Conservation (phyloP, 2,329 filamentous ascomycete genomes). For the Mycogone perniciosa region DNA sequence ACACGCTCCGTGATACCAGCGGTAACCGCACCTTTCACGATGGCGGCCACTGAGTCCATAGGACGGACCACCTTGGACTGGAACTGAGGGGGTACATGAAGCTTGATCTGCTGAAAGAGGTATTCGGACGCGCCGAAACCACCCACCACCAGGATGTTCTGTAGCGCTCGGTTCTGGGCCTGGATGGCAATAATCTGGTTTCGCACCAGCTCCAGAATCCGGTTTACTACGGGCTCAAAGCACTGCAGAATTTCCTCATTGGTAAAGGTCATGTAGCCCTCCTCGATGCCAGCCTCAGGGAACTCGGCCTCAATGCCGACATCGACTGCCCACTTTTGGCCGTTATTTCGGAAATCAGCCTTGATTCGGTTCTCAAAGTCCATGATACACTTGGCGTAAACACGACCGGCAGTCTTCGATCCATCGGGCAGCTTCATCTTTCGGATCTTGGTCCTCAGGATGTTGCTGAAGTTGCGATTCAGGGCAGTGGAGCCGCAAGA, state of each 20-base stretch:
- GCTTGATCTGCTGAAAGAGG: conserved; percentile 98
- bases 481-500: conserved; percentile 97
- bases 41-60: conserved; percentile 98
- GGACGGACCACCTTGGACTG: conserved; percentile 96
- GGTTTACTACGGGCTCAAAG: conserved; percentile 96
- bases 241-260: conserved; percentile 99
- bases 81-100: conserved; percentile 96
- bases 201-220: conserved; percentile 89
- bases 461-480: conserved; percentile 98
- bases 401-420: conserved; percentile 93
- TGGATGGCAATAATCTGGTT: conserved; percentile 99
- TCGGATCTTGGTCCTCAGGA: conserved; percentile 91
- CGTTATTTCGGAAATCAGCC: conserved; percentile 98
- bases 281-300: conserved; percentile 94
- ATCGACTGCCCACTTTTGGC: conserved; percentile 98
- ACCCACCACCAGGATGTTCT: conserved; percentile 96
- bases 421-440: conserved; percentile 99
- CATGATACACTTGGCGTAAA: conserved; percentile 99
- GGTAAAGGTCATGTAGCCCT: conserved; percentile 99
- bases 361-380: conserved; percentile 99
- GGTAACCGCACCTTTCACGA: conserved; percentile 96
- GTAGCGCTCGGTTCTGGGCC: conserved; percentile 86
- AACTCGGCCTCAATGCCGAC: conserved; percentile 98
- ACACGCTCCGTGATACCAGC: conserved; percentile 96
- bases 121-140: conserved; percentile 98